A percentile compares a stretch with the other conserved stretches of the same genome.
phyloP scores from a whole-genome alignment of 2,329 filamentous ascomycete species.

The Akanthomyces lecanii region DNA sequence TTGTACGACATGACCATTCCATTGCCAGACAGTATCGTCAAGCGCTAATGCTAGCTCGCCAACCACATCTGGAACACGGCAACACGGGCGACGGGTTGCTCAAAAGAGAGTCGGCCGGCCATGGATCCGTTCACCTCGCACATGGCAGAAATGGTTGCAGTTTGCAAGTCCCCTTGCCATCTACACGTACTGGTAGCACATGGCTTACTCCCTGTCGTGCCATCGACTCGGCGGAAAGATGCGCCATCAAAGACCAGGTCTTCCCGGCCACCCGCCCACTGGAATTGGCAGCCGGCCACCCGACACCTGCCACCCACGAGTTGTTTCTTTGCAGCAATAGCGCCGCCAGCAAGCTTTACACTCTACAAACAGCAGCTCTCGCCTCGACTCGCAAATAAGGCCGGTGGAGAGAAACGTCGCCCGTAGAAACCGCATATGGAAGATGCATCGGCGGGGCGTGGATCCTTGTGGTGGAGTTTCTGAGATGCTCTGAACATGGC shows the following conservation, averaged over 20 bases:
- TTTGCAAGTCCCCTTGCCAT: background rate
- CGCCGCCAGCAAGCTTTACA: background rate
- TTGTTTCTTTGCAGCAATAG: background rate
- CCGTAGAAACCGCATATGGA: conserved; percentile 11
- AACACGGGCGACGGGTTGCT: background rate
- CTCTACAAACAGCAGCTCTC: background rate
- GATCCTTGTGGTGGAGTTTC: conserved; percentile 8
- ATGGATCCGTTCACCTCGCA: background rate
- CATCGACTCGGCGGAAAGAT: conserved; percentile 17
- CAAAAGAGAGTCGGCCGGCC: background rate
- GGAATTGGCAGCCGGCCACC: conserved; percentile 1
- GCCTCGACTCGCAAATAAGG: background rate
- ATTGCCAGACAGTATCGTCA: background rate
- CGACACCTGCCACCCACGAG: background rate
- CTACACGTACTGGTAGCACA: too few relatives aligned
- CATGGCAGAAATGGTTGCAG: conserved; percentile 3
- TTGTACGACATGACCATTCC: conserved; percentile 13
- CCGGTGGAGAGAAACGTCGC: conserved; percentile 11
- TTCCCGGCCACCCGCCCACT: background rate
- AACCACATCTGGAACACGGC: conserved; percentile 11
- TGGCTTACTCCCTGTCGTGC: conserved; percentile 8
- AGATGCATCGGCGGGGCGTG: conserved; percentile 17
- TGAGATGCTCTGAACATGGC: conserved; percentile 9
- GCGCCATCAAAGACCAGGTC: conserved; percentile 13
- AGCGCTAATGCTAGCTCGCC: conserved; percentile 8